phyloP scores from a whole-genome alignment of 805 yeast genomes.

The Diddensiella caesifluorescens region DNA sequence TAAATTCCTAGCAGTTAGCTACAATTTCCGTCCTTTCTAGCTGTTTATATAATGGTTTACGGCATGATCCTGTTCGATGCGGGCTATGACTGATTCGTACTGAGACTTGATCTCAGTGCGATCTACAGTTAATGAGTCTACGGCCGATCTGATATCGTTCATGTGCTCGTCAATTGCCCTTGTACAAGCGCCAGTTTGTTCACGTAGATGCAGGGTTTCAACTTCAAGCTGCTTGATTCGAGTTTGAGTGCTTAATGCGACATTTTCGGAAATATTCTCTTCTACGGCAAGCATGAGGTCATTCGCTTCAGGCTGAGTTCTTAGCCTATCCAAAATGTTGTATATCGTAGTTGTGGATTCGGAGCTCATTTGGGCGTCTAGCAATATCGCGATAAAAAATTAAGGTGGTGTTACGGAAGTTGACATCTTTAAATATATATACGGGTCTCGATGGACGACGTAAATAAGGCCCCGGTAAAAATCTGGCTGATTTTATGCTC shows the following conservation, averaged over 20 bases:
- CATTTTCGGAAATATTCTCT: no score
- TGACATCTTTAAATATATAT: no score
- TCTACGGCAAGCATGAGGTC: no score
- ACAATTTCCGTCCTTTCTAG: no score
- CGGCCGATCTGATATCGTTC: neutral
- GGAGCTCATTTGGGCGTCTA: no score
- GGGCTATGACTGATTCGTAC: neutral
- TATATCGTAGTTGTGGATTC: neutral
- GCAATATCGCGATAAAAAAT: no score
- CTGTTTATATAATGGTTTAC: neutral
- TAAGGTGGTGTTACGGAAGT: no score
- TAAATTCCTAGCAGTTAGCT: no score
- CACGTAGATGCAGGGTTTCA: neutral
- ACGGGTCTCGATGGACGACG: neutral
- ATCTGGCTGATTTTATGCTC: conserved; percentile 21
- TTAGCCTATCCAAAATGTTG: neutral
- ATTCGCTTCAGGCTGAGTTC: neutral
- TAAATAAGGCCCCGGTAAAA: conserved; percentile 8
- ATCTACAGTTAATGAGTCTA: neutral
- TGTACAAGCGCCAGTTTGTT: neutral
- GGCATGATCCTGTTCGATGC: neutral
- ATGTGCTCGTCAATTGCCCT: neutral
- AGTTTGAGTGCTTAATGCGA: no score
- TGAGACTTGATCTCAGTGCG: neutral
- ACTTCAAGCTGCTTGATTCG: neutral